A percentile compares a stretch with the other conserved stretches of the same genome.
These are phyloP conservation scores for Populus davidiana DNA, from an alignment of 345 rosid species.

Conservation along the genomic window DNA sequence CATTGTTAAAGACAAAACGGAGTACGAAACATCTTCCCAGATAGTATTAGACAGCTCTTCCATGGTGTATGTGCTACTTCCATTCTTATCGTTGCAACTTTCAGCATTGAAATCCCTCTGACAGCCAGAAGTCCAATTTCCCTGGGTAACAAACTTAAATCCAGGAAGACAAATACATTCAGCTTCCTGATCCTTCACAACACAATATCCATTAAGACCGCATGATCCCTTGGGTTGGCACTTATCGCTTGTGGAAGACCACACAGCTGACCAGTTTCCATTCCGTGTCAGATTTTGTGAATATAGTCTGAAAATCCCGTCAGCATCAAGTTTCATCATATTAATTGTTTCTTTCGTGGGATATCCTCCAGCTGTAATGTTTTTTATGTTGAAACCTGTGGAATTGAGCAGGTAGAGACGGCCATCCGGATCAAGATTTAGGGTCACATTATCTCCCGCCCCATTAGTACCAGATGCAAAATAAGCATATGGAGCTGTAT, in stretches of 20 bases:
- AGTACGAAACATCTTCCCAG: too few species aligned
- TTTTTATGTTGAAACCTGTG: not conserved
- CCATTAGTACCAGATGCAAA: not conserved
- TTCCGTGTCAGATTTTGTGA: not conserved
- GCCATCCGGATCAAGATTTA: conserved; percentile 25
- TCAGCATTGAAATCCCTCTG: conserved; percentile 9
- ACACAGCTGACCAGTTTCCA: not conserved
- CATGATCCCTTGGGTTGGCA: conserved; percentile 14
- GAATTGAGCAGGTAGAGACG: conserved; percentile 12
- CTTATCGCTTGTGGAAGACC: not conserved
- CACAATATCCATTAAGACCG: conserved; percentile 28
- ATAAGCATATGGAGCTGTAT: not conserved
- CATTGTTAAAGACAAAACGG: too few species aligned
- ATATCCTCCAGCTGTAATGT: not conserved
- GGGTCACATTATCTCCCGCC: conserved; percentile 7
- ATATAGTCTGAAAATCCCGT: conserved; percentile 22
- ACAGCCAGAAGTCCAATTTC: conserved; percentile 23
- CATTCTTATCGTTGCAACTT: conserved; percentile 6
- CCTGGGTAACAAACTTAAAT: conserved; percentile 5
- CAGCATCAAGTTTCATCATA: conserved; percentile 13
- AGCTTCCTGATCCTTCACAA: not conserved
- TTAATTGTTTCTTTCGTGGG: not conserved
- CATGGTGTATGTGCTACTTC: not conserved
- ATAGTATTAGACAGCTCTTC: not conserved
- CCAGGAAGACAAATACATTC: conserved; percentile 21